Base-by-base conservation (phyloP, 2,329 filamentous ascomycete species). In the Magnaporthiopsis rhizophila region DNA sequence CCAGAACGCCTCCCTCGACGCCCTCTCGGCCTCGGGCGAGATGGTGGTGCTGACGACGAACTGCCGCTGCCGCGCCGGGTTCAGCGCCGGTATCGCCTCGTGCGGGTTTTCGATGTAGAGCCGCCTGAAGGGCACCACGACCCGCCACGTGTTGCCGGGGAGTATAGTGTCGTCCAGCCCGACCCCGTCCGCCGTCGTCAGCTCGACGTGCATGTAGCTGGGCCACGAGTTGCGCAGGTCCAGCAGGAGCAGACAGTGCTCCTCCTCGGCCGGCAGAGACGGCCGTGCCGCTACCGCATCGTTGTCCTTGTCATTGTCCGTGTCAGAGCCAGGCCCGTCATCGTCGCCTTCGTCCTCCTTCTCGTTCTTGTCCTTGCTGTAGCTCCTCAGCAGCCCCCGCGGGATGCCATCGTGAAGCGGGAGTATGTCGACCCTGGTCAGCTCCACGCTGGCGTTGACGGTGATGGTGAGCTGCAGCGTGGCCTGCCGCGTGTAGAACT, bases 171-270 rank as follows among this genome's bases (percentile, higher is more conserved):
- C 84, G 61, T 84, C 78, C 1, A 85, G 77, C 2, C 71, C 69
- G 63, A 82, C 75, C 34, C 78, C 79, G 57, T 83, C 80, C 59
- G 83, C 79, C 2, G 56, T 66, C 21, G 26, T 36, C 57, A 96
- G 75, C 34, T 82, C 83, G 3, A 95, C 82, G 8, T 84, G 80
- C 71, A 97, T 85, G 61, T 89, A 87, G 71, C 86, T 91, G 2
- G 92, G 92, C 93, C 93, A 97, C 0, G 90, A 88, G 72, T 98
- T 98, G 64, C 92, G 87, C 34, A 97, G 79, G 74, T 97, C 94
- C 62, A 97, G 80, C 2, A 95, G 79, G 3, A 97, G 77, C 53
- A 97, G 80, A 71, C 92, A 96, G 71, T 91, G 88, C 57, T 91
- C 85, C 6, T 62, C 59, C 15, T 45, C 32, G 13, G 50, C 21